Percentiles rank a stretch among this genome's conserved stretches.
phyloP scores from a whole-genome alignment of 176 grass and related monocot species.

The Aegilops umbellulata region DNA sequence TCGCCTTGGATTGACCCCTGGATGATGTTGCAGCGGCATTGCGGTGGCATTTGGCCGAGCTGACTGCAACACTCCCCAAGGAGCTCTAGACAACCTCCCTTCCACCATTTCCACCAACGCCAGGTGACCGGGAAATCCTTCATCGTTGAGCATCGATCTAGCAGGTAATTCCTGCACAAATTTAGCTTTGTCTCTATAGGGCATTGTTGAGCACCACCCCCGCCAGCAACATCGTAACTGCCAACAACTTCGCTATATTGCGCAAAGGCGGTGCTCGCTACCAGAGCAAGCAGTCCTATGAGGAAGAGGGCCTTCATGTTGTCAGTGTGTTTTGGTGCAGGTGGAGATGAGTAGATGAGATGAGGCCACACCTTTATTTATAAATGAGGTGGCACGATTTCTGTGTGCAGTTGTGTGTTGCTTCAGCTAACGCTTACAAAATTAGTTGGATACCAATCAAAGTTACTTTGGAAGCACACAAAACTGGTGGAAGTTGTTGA shows the following conservation, averaged over 20 bases:
- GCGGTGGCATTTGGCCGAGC: background rate
- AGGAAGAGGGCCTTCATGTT: background rate
- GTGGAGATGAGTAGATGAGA: background rate
- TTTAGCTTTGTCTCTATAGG: background rate
- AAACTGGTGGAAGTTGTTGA: background rate
- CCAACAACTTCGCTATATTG: background rate
- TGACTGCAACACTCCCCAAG: background rate
- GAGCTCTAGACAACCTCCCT: background rate
- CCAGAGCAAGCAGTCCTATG: background rate
- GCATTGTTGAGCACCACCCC: background rate
- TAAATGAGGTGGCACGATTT: background rate
- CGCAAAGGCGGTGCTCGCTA: background rate
- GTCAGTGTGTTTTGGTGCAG: background rate
- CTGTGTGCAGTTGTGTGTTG: background rate
- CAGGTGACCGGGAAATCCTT: background rate
- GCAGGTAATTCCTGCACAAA: background rate
- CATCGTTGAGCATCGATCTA: background rate
- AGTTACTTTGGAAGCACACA: background rate
- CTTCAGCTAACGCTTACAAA: too few species aligned
- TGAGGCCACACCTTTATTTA: background rate
- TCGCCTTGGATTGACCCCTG: background rate
- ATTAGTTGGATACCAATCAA: background rate
- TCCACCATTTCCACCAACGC: background rate
- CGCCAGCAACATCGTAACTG: background rate
- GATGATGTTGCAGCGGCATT: background rate